Evolutionary conservation across 352 stramenopile genomes (phyloP).

Genomic region (Blastocystis sp.): DNA sequence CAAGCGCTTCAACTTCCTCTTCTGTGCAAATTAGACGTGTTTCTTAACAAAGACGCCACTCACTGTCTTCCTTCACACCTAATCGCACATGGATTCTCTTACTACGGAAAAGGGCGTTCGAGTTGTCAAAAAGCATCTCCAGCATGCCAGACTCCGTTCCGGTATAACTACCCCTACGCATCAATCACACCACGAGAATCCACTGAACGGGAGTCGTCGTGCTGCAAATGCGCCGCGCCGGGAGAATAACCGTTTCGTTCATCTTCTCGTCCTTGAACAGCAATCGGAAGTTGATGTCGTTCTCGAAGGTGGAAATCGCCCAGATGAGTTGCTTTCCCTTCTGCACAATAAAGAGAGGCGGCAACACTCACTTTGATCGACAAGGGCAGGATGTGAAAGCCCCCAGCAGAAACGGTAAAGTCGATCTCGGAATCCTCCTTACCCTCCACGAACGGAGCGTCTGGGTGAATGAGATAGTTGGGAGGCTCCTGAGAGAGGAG

Average conservation of each 20-base stretch:
- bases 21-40: constrained; percentile 47
- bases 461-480: constrained; percentile 17
- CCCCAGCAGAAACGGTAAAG: constrained; percentile 30
- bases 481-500: constrained; percentile 29
- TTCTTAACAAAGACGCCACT: constrained; percentile 2
- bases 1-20: constrained; percentile 64
- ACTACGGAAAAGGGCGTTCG: constrained; percentile 14
- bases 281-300: constrained; percentile 35
- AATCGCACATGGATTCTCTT: constrained; percentile 53
- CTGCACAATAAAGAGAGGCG: neutral
- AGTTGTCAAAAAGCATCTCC: constrained; percentile 64
- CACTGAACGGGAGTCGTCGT: neutral
- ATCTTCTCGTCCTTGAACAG: constrained; percentile 39
- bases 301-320: neutral
- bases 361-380: constrained; percentile 44
- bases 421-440: constrained; percentile 72
- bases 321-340: constrained; percentile 64
- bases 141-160: constrained; percentile 51
- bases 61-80: constrained; percentile 4
- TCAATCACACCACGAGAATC: neutral
- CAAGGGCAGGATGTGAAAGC: constrained; percentile 36
- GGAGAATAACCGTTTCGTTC: constrained; percentile 50
- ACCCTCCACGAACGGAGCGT: constrained; percentile 49
- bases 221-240: constrained; percentile 17
- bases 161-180: constrained; percentile 35